Evolutionary conservation across 2,329 filamentous ascomycete genomes (phyloP).

Genomic region (Hypoxylon sp.): DNA sequence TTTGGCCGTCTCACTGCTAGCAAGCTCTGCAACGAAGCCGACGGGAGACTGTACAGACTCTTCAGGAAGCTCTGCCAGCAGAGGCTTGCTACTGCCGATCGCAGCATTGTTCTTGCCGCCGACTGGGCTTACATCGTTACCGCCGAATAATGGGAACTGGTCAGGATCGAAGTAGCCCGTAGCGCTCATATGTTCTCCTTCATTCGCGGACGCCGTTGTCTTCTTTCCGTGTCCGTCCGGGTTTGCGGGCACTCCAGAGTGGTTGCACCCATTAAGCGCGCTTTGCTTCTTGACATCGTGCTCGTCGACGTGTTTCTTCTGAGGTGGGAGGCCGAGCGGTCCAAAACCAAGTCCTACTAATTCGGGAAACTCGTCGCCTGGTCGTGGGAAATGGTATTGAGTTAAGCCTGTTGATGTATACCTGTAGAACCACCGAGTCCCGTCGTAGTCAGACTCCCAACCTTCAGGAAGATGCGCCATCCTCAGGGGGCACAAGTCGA

Average conservation of each 20-base stretch:
- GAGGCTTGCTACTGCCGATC: constrained; percentile 11
- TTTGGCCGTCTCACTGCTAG: constrained; percentile 50
- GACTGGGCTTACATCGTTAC: constrained; percentile 63
- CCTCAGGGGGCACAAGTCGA: constrained; percentile 3
- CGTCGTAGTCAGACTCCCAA: constrained; percentile 73
- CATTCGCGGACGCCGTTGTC: constrained; percentile 38
- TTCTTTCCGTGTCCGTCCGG: constrained; percentile 42
- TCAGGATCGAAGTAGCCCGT: constrained; percentile 65
- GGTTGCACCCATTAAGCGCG: constrained; percentile 29
- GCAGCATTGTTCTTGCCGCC: constrained; percentile 56
- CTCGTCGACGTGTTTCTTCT: constrained; percentile 67
- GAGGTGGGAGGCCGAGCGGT: constrained; percentile 62
- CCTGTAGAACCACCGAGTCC: constrained; percentile 70
- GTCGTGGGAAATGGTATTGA: constrained; percentile 70
- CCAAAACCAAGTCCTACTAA: constrained; percentile 58
- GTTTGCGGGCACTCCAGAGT: constrained; percentile 41
- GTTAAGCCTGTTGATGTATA: constrained; percentile 68
- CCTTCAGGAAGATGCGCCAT: constrained; percentile 64
- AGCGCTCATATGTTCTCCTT: constrained; percentile 55
- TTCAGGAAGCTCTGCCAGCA: constrained; percentile 46
- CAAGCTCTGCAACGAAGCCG: constrained; percentile 52
- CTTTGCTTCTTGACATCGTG: constrained; percentile 62
- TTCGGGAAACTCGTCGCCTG: constrained; percentile 72
- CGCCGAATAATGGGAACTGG: constrained; percentile 67
- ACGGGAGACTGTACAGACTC: constrained; percentile 45